Evolutionary conservation across 2,329 filamentous ascomycete genomes (phyloP), one percentile per base, ranked within the genome.

Genomic region (Beauveria varroae): DNA sequence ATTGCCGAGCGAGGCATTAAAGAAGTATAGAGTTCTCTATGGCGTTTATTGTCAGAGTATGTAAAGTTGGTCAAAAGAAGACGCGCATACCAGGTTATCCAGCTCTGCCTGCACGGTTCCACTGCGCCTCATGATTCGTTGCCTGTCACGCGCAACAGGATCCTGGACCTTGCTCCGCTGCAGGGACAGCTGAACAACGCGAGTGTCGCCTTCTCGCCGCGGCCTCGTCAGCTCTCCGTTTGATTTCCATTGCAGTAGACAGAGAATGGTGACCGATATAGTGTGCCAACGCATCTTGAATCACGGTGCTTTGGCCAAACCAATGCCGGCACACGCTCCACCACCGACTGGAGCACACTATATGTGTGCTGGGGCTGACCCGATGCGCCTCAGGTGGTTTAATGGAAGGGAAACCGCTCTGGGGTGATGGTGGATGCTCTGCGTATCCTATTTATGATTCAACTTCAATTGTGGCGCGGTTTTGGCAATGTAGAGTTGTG

Each of bases 1-100:
- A 2, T 85, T 88, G 55, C 86, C 86, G 53, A 89, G 65, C 6
- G 83, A 80, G 53, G 77, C 80, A 70, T 88, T 88, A 66, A 86
- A 77, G 66, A 83, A 86, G 71, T 89, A 89, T 30, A 88, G 76
- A 1, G 83, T 85, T 78, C 83, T 74, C 81, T 85, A 22, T 1
- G 30, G 3, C 2, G 16, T 12, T 28, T 9, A 18, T 20, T 34
- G 28, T 57, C 20, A 49, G 44, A 30, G 14, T n/a, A 20, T 9
- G 34, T 16, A 22, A 9, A 52, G 9, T 51, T 43, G 24, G 10
- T 16, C 44, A 28, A 66, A 9, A 26, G 24, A 5, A 50, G 6
- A 26, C 7, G 6, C 14, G 22, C 77, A 40, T 67, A 85, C 83
- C 73, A 82, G 72, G 65, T 87, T 87, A 66, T 85, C 81, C 49